Conservation (phyloP, 495 filamentous ascomycete species). For the Lasiosphaeria miniovina region DNA sequence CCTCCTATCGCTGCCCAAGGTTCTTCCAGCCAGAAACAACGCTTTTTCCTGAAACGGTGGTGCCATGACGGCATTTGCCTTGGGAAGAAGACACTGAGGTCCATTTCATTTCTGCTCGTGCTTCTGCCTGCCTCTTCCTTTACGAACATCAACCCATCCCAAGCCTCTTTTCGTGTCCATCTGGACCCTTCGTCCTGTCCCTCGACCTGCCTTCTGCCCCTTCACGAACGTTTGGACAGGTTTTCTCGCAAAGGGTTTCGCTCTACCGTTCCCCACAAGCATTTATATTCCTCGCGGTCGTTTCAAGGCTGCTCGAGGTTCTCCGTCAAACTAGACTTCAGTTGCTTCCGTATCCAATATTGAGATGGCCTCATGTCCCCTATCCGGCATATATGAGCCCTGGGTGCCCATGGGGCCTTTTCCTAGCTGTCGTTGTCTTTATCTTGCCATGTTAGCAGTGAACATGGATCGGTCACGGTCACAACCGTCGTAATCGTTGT, state of each 20-base stretch:
- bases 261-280: not conserved
- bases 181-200: too few relatives aligned
- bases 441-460: not conserved
- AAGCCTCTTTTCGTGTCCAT: too few relatives aligned
- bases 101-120: too few relatives aligned
- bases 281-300: not conserved
- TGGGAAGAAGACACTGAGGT: too few relatives aligned
- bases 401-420: not conserved
- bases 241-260: not conserved
- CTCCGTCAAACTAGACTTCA: not conserved
- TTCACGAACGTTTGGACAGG: not conserved
- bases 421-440: not conserved
- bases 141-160: too few relatives aligned
- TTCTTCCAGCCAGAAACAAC: too few relatives aligned
- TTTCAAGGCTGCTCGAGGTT: conserved; percentile 1
- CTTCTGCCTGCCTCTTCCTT: too few relatives aligned
- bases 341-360: conserved; percentile 3
- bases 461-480: too few relatives aligned
- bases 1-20: too few relatives aligned
- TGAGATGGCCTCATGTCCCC: not conserved
- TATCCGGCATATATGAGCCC: not conserved
- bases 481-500: too few relatives aligned
- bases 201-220: not conserved
- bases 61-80: too few relatives aligned
- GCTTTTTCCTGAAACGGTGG: too few relatives aligned